These are phyloP conservation scores for Scheffersomyces amazonensis DNA, from an alignment of 805 yeast species.

Conservation along the genomic window DNA sequence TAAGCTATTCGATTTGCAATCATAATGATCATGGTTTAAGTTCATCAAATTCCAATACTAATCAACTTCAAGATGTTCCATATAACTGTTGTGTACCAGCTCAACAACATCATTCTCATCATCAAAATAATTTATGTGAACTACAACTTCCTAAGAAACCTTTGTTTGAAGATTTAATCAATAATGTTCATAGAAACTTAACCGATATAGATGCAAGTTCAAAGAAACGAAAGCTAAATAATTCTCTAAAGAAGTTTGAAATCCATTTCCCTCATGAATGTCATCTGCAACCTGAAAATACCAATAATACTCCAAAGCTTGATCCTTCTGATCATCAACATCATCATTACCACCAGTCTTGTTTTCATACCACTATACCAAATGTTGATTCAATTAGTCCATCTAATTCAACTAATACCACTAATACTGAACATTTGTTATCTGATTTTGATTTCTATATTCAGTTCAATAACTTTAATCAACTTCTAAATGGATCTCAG, in stretches of 20 bases:
- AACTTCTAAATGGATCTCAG: slow-evolving; percentile 4
- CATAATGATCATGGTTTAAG: neutral
- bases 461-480: slow-evolving; percentile 31
- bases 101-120: neutral
- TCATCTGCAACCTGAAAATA: slow-evolving; percentile 18
- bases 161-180: slow-evolving; percentile 38
- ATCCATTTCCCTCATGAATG: slow-evolving; percentile 41
- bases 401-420: neutral
- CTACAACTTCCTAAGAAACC: slow-evolving; percentile 26
- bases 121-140: slow-evolving; percentile 24
- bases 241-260: slow-evolving; percentile 14
- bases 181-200: slow-evolving; percentile 30
- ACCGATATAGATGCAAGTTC: slow-evolving; percentile 2
- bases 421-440: slow-evolving; percentile 12
- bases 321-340: slow-evolving; percentile 1
- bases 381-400: slow-evolving; percentile 8
- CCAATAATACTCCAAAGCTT: slow-evolving; percentile 1
- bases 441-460: slow-evolving; percentile 37
- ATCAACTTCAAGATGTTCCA: neutral
- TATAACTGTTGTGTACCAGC: slow-evolving; percentile 4
- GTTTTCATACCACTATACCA: slow-evolving; percentile 44
- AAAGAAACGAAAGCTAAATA: slow-evolving; percentile 7
- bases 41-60: too few species aligned
- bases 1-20: slow-evolving; percentile 1
- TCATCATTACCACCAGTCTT: slow-evolving; percentile 37